Evolutionary conservation across 140 eudicot species (phyloP).

Genomic region (Anethum foeniculum): DNA sequence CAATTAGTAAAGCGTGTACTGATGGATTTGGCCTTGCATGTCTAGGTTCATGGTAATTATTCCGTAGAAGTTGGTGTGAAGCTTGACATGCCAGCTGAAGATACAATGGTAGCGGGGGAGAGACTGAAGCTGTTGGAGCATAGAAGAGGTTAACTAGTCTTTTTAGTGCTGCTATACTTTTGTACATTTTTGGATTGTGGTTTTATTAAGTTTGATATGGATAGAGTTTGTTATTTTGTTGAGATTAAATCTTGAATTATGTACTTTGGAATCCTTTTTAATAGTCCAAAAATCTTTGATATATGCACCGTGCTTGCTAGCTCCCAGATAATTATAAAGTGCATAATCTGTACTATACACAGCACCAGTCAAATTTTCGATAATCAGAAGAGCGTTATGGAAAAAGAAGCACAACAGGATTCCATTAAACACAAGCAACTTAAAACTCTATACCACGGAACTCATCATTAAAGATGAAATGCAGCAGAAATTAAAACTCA

Average conservation of each 20-base stretch:
- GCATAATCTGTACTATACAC: not conserved
- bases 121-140: constrained; percentile 38
- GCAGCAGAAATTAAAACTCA: constrained; percentile 16
- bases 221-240: not conserved
- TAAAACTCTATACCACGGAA: constrained; percentile 21
- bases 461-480: constrained; percentile 7
- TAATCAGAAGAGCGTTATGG: constrained; percentile 9
- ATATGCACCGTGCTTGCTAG: not conserved
- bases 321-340: too few relatives aligned
- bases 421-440: constrained; percentile 14
- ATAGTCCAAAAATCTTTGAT: not conserved
- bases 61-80: constrained; percentile 44
- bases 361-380: constrained; percentile 13
- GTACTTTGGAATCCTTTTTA: not conserved
- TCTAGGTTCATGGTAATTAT: constrained; percentile 47
- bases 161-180: not conserved
- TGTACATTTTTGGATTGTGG: not conserved
- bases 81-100: constrained; percentile 53
- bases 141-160: constrained; percentile 7
- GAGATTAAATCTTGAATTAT: not conserved
- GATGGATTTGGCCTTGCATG: not conserved
- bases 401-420: constrained; percentile 4
- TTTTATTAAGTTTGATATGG: not conserved
- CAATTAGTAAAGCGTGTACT: too few relatives aligned
- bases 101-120: constrained; percentile 23